Conservation (phyloP, 2,329 filamentous ascomycete species). For the Leptographium flavum region DNA sequence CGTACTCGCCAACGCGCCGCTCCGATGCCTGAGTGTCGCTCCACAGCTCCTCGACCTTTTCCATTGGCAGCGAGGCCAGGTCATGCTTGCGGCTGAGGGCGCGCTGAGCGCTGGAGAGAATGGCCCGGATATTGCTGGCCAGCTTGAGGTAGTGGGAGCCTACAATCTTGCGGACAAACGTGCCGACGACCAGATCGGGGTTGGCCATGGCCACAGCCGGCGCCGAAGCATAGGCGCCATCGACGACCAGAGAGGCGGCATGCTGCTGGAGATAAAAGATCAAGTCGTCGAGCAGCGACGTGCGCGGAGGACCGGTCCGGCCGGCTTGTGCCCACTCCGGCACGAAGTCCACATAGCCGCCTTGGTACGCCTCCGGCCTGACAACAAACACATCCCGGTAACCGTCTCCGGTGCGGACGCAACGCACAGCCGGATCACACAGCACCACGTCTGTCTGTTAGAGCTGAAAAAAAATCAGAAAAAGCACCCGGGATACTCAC, state of each 20-base stretch:
- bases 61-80: slow-evolving; percentile 9
- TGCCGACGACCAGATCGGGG: slow-evolving; percentile 7
- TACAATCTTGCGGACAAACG: slow-evolving; percentile 14
- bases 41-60: slow-evolving; percentile 15
- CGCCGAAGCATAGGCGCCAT: slow-evolving; percentile 2
- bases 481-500: neutral
- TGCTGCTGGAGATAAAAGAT: slow-evolving; percentile 13
- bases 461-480: neutral
- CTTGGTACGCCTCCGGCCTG: slow-evolving; percentile 12
- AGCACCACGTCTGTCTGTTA: slow-evolving; percentile 7
- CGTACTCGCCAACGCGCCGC: slow-evolving; percentile 14
- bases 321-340: slow-evolving; percentile 10
- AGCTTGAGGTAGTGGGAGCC: slow-evolving; percentile 14
- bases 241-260: neutral
- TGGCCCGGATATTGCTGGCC: slow-evolving; percentile 12
- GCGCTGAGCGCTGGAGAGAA: slow-evolving; percentile 12
- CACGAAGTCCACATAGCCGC: slow-evolving; percentile 15
- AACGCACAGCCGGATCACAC: slow-evolving; percentile 12
- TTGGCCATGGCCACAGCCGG: slow-evolving; percentile 4
- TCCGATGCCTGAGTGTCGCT: slow-evolving; percentile 15
- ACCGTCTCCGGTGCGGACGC: slow-evolving; percentile 10
- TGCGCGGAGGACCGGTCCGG: slow-evolving; percentile 9
- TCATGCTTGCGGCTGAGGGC: slow-evolving; percentile 15
- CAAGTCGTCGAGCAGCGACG: slow-evolving; percentile 13
- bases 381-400: slow-evolving; percentile 9